Evolutionary conservation across 1,284 basidiomycete genomes (phyloP).

Genomic region (Ganoderma lucidum): DNA sequence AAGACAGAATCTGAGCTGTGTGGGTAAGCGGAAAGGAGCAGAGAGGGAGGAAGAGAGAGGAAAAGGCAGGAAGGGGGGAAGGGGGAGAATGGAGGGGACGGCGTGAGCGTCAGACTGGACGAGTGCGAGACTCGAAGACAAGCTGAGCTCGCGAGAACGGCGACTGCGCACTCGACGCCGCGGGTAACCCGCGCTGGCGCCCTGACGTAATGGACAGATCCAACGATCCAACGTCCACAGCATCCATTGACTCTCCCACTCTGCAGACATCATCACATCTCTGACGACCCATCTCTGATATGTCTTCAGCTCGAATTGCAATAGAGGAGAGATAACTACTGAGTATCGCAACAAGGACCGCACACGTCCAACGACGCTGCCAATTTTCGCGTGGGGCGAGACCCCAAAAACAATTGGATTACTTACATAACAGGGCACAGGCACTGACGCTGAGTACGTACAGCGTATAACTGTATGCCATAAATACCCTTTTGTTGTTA

Average conservation of each 20-base stretch:
- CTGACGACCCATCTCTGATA: slow-evolving; percentile 22
- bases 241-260: background rate
- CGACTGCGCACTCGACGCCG: slow-evolving; percentile 20
- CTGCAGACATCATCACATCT: slow-evolving; percentile 20
- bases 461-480: background rate
- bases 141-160: slow-evolving; percentile 3
- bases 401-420: background rate
- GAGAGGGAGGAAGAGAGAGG: background rate
- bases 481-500: background rate
- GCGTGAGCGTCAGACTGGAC: slow-evolving; percentile 14
- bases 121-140: slow-evolving; percentile 12
- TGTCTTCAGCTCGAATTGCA: background rate
- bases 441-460: background rate
- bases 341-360: background rate
- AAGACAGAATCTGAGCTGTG: slow-evolving; percentile 28
- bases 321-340: background rate
- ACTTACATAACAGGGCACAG: background rate
- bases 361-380: background rate
- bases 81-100: slow-evolving; percentile 7
- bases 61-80: background rate
- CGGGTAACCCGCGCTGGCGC: background rate
- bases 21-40: slow-evolving; percentile 15
- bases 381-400: background rate
- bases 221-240: background rate
- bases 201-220: slow-evolving; percentile 5